Evolutionary conservation across 805 yeast genomes (phyloP), one percentile per base, ranked within the genome.

Genomic region (Candida easanensis): DNA sequence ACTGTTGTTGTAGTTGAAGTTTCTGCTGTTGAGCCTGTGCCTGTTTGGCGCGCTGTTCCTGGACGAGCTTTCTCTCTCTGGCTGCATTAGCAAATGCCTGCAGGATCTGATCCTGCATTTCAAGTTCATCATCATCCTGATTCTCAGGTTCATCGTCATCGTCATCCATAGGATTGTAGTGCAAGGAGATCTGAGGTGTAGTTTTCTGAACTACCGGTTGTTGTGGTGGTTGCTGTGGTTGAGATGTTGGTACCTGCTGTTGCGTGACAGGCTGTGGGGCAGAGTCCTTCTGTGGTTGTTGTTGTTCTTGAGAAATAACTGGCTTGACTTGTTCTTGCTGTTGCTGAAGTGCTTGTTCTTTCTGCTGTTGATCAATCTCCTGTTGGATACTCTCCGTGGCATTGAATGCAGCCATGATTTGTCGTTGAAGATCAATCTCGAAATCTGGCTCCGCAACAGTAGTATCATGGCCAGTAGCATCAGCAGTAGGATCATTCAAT

Each of bases 91-190:
- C 47, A 33, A 55, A 46, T 0, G 53, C 60, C 19, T 55, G 51
- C 54, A 56, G 44, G 19, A 56, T 52, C 41, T 57, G 58, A 15
- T 49, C 40, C 39, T 54, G 57, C 18, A 54, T 21, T 25, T 58
- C 50, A 4, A 43, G 35, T 27, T 56, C 56, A 41, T 48, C 54
- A 11, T 50, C 56, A 21, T 46, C 48, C 4, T 45, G 46, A 26
- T 26, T n/a, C 8, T 13, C 30, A 8, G 14, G 5, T 6, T 26
- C 30, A 5, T 26, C 30, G 5, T 26, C 30, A 26, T 26, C 30
- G 30, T 26, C n/a, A 13, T 26, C 8, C n/a, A 11, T 26, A 10
- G n/a, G 25, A 22, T 7, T 8, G 7, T 22, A 10, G 25, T 7
- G 25, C 10, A 22, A 22, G 25, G 25, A 7, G 7, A 8, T 22